These are phyloP conservation scores for Alopecurus myosuroides DNA, from an alignment of 176 grass and related monocot genomes.

Conservation along the genomic window DNA sequence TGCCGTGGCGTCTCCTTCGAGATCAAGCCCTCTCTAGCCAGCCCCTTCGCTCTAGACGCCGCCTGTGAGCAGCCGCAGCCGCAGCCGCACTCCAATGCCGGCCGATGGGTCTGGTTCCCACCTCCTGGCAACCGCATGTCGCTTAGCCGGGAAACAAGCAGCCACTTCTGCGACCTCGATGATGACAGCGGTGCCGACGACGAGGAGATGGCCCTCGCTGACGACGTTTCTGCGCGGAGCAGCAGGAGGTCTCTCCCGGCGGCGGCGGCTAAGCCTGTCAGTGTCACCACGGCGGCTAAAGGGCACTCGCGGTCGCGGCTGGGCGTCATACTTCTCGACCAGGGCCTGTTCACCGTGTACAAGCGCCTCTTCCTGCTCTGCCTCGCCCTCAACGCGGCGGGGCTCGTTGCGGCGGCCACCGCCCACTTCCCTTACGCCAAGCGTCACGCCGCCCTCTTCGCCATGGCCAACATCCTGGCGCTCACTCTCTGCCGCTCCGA, in stretches of 20 bases:
- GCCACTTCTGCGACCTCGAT: slow-evolving; percentile 64
- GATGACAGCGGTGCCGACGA: slow-evolving; percentile 1
- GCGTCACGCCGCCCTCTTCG: slow-evolving; percentile 37
- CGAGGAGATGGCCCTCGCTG: slow-evolving; percentile 24
- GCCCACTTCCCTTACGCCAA: slow-evolving; percentile 44
- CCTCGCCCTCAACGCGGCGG: slow-evolving; percentile 29
- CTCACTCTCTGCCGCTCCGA: slow-evolving; percentile 73
- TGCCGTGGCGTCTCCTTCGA: slow-evolving; percentile 64
- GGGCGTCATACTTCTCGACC: slow-evolving; percentile 51
- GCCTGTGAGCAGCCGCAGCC: background rate
- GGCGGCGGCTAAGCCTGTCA: background rate
- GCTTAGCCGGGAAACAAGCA: slow-evolving; percentile 34
- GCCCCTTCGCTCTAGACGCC: background rate
- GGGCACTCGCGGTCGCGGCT: slow-evolving; percentile 49
- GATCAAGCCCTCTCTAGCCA: slow-evolving; percentile 23
- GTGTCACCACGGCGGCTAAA: background rate
- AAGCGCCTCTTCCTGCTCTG: slow-evolving; percentile 55
- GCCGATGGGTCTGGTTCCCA: slow-evolving; percentile 38
- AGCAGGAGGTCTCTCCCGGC: background rate
- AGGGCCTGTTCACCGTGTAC: slow-evolving; percentile 75
- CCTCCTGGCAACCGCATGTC: background rate
- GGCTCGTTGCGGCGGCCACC: slow-evolving; percentile 24
- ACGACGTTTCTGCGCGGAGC: background rate
- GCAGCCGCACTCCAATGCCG: slow-evolving; percentile 3
- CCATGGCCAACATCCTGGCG: slow-evolving; percentile 61